phyloP scores from a whole-genome alignment of 1,139 yeast species.

The Zygosaccharomyces sapae region DNA sequence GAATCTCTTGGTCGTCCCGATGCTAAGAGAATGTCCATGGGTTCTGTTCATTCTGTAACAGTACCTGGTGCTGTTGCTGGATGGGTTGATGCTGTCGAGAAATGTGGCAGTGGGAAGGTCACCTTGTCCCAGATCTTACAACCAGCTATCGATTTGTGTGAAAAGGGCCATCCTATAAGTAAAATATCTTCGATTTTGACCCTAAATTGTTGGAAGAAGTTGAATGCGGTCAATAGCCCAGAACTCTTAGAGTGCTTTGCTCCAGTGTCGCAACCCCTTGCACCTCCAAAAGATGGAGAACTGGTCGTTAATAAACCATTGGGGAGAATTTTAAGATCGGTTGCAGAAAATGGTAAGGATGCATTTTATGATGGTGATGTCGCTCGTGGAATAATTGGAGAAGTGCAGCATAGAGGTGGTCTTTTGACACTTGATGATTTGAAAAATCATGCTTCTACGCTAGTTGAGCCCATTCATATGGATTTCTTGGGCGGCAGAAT shows the following conservation, averaged over 20 bases:
- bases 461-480: constrained; percentile 57
- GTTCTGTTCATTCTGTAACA: constrained; percentile 58
- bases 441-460: constrained; percentile 51
- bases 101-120: constrained; percentile 73
- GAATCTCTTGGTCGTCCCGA: not conserved
- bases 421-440: constrained; percentile 55
- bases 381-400: constrained; percentile 61
- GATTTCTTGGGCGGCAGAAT: constrained; percentile 46
- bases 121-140: constrained; percentile 53
- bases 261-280: constrained; percentile 20
- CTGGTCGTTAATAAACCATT: constrained; percentile 49
- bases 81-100: constrained; percentile 63
- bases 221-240: constrained; percentile 24
- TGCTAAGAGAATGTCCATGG: constrained; percentile 38
- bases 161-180: constrained; percentile 61
- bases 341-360: constrained; percentile 55
- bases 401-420: constrained; percentile 52
- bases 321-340: constrained; percentile 50
- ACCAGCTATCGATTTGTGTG: constrained; percentile 71
- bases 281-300: constrained; percentile 60
- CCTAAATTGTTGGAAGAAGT: constrained; percentile 41
- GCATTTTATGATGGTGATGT: constrained; percentile 68
- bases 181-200: constrained; percentile 50
- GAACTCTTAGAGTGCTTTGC: constrained; percentile 22
- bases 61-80: constrained; percentile 80